These are phyloP conservation scores for Trametes pubescens DNA, from an alignment of 1,284 basidiomycete genomes.

Conservation along the genomic window DNA sequence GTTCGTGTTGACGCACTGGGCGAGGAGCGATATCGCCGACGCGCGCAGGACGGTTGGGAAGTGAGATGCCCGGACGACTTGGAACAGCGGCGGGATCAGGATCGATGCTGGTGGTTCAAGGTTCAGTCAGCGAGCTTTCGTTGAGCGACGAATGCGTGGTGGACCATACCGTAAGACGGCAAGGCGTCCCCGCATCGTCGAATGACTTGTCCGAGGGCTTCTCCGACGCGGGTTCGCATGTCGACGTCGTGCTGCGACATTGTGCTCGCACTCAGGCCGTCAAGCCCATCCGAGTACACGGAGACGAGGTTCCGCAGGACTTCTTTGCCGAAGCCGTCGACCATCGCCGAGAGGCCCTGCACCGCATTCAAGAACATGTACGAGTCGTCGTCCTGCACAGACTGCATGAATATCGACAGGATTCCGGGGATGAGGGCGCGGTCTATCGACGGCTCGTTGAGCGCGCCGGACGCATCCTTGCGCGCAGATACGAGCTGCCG, in stretches of 20 bases:
- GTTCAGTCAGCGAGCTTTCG: constrained; percentile 2
- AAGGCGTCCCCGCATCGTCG: constrained; percentile 78
- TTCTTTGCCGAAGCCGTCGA: constrained; percentile 78
- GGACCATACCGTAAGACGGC: constrained; percentile 68
- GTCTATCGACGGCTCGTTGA: constrained; percentile 48
- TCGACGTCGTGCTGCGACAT: constrained; percentile 79
- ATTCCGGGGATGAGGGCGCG: constrained; percentile 82
- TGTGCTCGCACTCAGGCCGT: constrained; percentile 54
- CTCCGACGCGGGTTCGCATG: constrained; percentile 83
- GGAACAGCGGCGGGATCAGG: constrained; percentile 76
- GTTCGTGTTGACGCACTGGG: constrained; percentile 74
- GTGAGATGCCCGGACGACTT: constrained; percentile 61
- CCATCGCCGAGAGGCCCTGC: constrained; percentile 87
- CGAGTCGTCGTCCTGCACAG: constrained; percentile 91
- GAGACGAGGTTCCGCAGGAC: constrained; percentile 73
- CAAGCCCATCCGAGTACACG: constrained; percentile 66
- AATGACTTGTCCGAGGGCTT: constrained; percentile 86
- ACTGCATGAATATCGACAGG: constrained; percentile 87
- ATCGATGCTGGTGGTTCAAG: constrained; percentile 58
- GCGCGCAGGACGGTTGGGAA: constrained; percentile 80
- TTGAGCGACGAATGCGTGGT: background rate
- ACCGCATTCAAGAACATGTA: constrained; percentile 96
- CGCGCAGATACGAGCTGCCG: constrained; percentile 71
- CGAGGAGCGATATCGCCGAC: constrained; percentile 85
- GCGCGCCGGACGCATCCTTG: constrained; percentile 34